These are phyloP conservation scores for Chrysopogon serrulatus DNA, from an alignment of 176 grass and related monocot species.

Conservation along the genomic window DNA sequence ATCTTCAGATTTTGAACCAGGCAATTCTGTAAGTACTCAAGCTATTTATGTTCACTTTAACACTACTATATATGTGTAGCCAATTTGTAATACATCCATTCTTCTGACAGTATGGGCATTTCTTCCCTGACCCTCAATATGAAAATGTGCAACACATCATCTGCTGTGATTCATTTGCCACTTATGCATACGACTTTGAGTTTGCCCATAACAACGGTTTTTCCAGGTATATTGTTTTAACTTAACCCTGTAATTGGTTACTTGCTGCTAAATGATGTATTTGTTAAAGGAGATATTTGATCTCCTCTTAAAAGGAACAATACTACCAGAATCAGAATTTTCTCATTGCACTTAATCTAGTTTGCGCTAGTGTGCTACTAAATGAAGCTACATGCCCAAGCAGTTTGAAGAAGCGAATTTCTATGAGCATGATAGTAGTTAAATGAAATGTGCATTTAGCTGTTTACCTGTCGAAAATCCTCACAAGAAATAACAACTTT, in stretches of 20 bases:
- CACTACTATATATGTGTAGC: background rate
- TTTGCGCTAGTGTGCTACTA: background rate
- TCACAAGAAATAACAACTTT: background rate
- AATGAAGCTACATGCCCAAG: background rate
- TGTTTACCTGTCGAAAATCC: background rate
- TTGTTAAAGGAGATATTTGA: background rate
- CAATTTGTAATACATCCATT: conserved; percentile 4
- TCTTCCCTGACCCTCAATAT: conserved; percentile 97
- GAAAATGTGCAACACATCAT: conserved; percentile 99
- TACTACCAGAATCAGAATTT: conserved; percentile 2
- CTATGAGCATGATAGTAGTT: background rate
- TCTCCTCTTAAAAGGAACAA: background rate
- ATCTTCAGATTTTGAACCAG: conserved; percentile 87
- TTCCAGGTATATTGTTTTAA: conserved; percentile 60
- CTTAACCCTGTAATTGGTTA: background rate
- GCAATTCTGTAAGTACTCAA: conserved; percentile 65
- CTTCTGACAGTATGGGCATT: conserved; percentile 87
- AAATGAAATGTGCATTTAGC: background rate
- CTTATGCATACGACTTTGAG: conserved; percentile 95
- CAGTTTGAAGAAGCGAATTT: background rate
- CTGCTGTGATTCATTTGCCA: conserved; percentile 98
- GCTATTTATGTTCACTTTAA: conserved; percentile 16
- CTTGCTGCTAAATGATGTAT: background rate
- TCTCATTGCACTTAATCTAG: background rate
- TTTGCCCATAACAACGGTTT: conserved; percentile 66